These are phyloP conservation scores for Usnea hakonensis DNA, from an alignment of 495 filamentous ascomycete species.

Conservation along the genomic window DNA sequence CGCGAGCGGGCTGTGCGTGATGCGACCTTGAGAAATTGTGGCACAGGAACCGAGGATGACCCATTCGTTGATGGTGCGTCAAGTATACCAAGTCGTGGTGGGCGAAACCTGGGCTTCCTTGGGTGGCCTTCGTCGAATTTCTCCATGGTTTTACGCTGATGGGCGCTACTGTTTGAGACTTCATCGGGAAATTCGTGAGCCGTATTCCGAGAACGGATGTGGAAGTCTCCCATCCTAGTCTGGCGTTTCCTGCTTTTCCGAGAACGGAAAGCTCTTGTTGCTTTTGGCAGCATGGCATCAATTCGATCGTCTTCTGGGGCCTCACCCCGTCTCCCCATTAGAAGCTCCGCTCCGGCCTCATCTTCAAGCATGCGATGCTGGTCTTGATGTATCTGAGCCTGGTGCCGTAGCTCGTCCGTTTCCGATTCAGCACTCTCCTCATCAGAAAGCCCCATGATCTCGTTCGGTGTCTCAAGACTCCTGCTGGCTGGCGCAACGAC, in stretches of 20 bases:
- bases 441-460: constrained; percentile 20
- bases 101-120: constrained; percentile 18
- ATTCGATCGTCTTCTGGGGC: constrained; percentile 51
- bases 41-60: constrained; percentile 34
- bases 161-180: constrained; percentile 23
- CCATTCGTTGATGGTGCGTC: constrained; percentile 52
- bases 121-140: constrained; percentile 24
- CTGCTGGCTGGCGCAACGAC: constrained; percentile 14
- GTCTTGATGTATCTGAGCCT: background rate
- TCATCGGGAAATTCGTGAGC: constrained; percentile 26
- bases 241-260: constrained; percentile 17
- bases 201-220: constrained; percentile 20
- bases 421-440: constrained; percentile 27
- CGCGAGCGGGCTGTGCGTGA: constrained; percentile 57
- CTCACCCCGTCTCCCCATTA: constrained; percentile 14
- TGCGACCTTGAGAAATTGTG: constrained; percentile 73
- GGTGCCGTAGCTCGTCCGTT: background rate
- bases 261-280: background rate
- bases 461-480: constrained; percentile 27
- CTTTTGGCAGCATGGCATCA: constrained; percentile 47
- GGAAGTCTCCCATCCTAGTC: constrained; percentile 26
- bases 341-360: constrained; percentile 26
- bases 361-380: constrained; percentile 25
- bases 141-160: constrained; percentile 42
- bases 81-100: constrained; percentile 59